Evolutionary conservation across 1,284 basidiomycete species (phyloP), one percentile per base, ranked within the genome.

Genomic region (Ceratobasidium sp.): DNA sequence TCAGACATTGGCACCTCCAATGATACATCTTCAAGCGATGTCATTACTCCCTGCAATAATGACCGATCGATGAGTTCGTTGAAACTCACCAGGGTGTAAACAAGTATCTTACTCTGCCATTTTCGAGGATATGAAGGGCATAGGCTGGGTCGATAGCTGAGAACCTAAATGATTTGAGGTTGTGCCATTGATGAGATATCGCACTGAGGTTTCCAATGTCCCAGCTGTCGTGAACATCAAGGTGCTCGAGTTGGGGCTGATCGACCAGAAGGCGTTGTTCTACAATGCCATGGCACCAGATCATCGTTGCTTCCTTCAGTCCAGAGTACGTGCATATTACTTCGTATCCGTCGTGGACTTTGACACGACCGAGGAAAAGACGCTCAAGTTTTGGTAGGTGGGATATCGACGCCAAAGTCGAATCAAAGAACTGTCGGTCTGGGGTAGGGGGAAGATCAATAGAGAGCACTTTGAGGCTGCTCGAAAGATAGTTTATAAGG

Each of bases 211-310:
- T 72, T 33, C 67, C 67, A 36, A 72, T 72, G 47, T 72, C 67
- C 67, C 67, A 72, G 51, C 67, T 72, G 24, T 72, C 67, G 67
- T 72, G 67, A 8, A 72, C 67, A 29, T 72, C 67, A 27, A 72
- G 56, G n/a, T 72, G 44, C 24, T 72, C 54, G 27, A 72, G 67
- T 24, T 36, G 17, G 19, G 36, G 51, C 31, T 72, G 67, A 36
- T 60, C 54, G 44, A 59, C 31, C 24, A 72, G 24, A 15, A 72
- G 67, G 4, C 56, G 33, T n/a, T 60, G 56, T 31, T 72, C 67
- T 17, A 72, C 67, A 27, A 72, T 72, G 24, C 67, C 67, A 31
- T 72, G 67, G 24, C 67, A 72, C 56, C 56, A 72, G n/a, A 72
- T 72, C 56, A 72, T 72, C 14, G 45, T 51, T 8, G 67, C 67